phyloP scores from a whole-genome alignment of 2,329 filamentous ascomycete genomes.

The Zymoseptoria brevis region DNA sequence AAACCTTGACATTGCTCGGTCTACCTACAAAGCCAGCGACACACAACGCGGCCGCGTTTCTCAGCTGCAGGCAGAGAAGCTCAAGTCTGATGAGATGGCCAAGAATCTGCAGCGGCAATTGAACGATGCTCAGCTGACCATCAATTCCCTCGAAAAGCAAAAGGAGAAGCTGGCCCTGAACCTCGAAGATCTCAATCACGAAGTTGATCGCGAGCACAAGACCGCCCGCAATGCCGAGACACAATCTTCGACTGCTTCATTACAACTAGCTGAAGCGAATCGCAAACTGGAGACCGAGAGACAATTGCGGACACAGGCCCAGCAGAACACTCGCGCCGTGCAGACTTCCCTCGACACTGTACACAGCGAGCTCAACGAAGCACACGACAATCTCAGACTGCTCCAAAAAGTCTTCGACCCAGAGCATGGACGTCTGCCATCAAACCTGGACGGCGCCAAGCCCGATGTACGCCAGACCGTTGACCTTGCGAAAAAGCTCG shows the following conservation, averaged over 20 bases:
- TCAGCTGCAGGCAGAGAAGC: constrained; percentile 74
- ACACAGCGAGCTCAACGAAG: constrained; percentile 71
- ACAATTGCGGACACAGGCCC: constrained; percentile 75
- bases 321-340: constrained; percentile 73
- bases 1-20: constrained; percentile 88
- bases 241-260: constrained; percentile 66
- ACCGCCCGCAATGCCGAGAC: constrained; percentile 85
- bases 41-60: constrained; percentile 69
- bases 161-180: constrained; percentile 84
- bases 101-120: constrained; percentile 74
- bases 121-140: constrained; percentile 72
- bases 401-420: constrained; percentile 85
- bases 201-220: constrained; percentile 83
- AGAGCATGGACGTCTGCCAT: constrained; percentile 42
- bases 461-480: constrained; percentile 59
- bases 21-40: constrained; percentile 77
- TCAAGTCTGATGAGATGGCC: constrained; percentile 73
- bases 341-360: constrained; percentile 71
- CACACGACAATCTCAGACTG: constrained; percentile 69
- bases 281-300: constrained; percentile 84
- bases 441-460: constrained; percentile 61
- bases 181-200: constrained; percentile 86
- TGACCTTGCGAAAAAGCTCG: constrained; percentile 76
- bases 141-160: constrained; percentile 83
- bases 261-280: constrained; percentile 82